Base-by-base conservation (phyloP, 495 filamentous ascomycete species). In the Xylaria telfairii region DNA sequence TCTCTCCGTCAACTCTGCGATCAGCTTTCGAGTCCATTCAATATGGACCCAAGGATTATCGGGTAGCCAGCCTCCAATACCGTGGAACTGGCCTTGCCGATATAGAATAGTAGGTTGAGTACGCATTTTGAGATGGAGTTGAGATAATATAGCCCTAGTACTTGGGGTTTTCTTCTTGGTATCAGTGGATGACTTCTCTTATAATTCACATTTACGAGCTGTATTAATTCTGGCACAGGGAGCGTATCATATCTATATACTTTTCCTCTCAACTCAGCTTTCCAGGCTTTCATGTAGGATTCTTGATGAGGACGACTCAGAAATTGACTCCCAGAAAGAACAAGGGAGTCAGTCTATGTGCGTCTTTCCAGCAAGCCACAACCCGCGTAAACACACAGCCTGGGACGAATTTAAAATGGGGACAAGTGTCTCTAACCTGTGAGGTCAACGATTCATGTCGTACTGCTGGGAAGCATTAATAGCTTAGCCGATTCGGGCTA, bases 21-120 rank as follows among this genome's bases (percentile, higher is more conserved):
- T 59, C 19, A 59, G 13, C n/a, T 21, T 37, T 37, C 56, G 56
- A 10, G 30, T 59, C 56, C 56, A 59, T 59, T 59, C 30, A 37
- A 59, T 59, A 59, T 59, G 56, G 4, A 59, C 32, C 56, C 17
- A 7, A 34, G 56, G 56, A 39, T 59, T 32, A 21, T 4, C 9
- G 17, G 56, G 56, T 9, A 59, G 13, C 56, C 56, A 59, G 17
- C 56, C 56, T 0, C 56, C 56, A 2, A 21, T 37, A 21, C 32
- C 30, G 17, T 37, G 37, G 17, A 37, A 21, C 2, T 59, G 56
- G 56, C 56, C 56, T 59, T 59, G 56, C 17, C 56, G 32, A 37
- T 37, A 37, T 9, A 8, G 24, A 32, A 59, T 39, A 6, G 30
- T 59, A 4, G 56, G 30, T 37, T 39, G 56, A 54, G 24, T 12